These are phyloP conservation scores for Lasiosphaeriaceae sp. DNA, from an alignment of 495 filamentous ascomycete genomes.

Conservation along the genomic window DNA sequence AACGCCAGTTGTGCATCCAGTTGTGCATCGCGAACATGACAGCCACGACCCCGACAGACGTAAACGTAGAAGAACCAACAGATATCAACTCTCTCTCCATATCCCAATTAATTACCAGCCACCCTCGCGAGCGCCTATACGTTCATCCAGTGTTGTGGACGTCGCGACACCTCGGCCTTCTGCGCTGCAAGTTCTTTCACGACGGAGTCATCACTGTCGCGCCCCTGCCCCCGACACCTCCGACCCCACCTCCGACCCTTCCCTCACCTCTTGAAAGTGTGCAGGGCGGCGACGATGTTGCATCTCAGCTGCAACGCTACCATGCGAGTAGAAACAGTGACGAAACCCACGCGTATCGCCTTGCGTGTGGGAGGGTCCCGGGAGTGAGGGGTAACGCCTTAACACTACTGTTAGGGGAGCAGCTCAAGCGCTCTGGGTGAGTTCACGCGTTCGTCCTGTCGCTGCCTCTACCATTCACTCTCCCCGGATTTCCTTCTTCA, in stretches of 20 bases:
- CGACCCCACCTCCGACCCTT: background rate
- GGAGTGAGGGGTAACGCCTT: background rate
- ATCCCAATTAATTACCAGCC: conserved; percentile 1
- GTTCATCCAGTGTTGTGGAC: conserved; percentile 7
- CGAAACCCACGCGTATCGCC: background rate
- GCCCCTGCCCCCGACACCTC: background rate
- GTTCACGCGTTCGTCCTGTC: background rate
- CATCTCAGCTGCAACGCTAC: conserved; percentile 1
- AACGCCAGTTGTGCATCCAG: no score
- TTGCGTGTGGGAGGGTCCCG: background rate
- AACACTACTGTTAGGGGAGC: background rate
- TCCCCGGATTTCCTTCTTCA: background rate
- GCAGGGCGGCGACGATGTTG: background rate
- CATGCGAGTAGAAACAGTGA: background rate
- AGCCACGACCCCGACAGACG: background rate
- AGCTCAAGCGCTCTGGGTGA: conserved; percentile 2
- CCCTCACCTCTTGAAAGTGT: conserved; percentile 3
- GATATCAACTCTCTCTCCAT: conserved; percentile 2
- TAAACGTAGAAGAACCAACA: background rate
- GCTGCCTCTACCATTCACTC: conserved; percentile 1
- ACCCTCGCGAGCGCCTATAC: conserved; percentile 6
- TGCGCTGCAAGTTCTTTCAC: conserved; percentile 2
- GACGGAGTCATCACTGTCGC: conserved; percentile 4
- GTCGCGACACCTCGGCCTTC: conserved; percentile 3
- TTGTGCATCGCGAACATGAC: background rate